Percentiles rank a stretch among this genome's conserved stretches.
These are phyloP conservation scores for Phialophora chinensis DNA, from an alignment of 2,329 filamentous ascomycete genomes.

Conservation along the genomic window DNA sequence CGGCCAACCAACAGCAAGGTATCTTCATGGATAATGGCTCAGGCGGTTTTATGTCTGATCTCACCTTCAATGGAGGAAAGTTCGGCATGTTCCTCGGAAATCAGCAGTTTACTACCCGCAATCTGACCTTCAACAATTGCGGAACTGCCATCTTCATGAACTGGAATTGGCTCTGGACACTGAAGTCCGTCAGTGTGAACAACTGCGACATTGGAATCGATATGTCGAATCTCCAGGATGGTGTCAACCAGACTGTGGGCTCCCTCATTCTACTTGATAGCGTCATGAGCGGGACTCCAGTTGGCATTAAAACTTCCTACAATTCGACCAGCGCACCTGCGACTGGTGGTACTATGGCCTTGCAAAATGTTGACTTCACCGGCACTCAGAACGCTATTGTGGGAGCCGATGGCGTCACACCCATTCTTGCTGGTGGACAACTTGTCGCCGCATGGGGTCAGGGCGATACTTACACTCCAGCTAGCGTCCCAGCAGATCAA, in stretches of 20 bases:
- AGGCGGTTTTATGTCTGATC: constrained; percentile 81
- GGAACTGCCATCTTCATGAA: constrained; percentile 85
- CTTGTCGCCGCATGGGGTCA: constrained; percentile 77
- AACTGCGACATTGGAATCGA: constrained; percentile 77
- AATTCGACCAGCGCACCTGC: constrained; percentile 63
- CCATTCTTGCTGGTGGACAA: constrained; percentile 71
- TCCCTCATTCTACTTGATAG: constrained; percentile 85
- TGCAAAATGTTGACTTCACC: constrained; percentile 88
- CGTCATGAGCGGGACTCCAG: constrained; percentile 73
- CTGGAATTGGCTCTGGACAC: constrained; percentile 89
- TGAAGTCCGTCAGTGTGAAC: constrained; percentile 77
- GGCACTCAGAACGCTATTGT: constrained; percentile 72
- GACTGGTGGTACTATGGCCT: constrained; percentile 79
- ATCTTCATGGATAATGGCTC: constrained; percentile 85
- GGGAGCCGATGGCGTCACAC: constrained; percentile 57
- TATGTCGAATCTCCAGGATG: constrained; percentile 67
- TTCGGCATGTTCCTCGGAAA: constrained; percentile 80
- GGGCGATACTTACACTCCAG: constrained; percentile 69
- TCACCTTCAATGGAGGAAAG: constrained; percentile 81
- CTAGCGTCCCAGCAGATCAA: constrained; percentile 24
- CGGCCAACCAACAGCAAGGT: constrained; percentile 72
- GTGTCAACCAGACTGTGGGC: constrained; percentile 74
- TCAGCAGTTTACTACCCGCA: constrained; percentile 86
- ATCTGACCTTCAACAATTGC: constrained; percentile 80
- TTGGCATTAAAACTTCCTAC: constrained; percentile 80